Percentiles rank a stretch among this genome's conserved stretches.
These are phyloP conservation scores for Scedosporium apiospermum DNA, from an alignment of 2,329 filamentous ascomycete species.

Conservation along the genomic window DNA sequence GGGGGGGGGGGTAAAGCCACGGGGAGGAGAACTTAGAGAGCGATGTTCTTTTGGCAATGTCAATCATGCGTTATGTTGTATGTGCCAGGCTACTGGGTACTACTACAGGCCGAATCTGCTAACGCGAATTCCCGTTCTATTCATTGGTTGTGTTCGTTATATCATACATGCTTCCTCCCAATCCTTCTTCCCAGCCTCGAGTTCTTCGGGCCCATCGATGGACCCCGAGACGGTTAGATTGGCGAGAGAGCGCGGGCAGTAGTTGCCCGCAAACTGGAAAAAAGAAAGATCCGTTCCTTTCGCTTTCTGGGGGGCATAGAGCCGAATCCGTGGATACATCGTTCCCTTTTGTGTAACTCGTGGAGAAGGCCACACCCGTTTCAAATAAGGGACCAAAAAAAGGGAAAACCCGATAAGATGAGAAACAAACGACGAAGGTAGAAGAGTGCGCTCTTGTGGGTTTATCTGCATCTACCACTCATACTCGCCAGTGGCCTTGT, in stretches of 20 bases:
- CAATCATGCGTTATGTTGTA: too few relatives aligned
- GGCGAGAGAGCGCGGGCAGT: background rate
- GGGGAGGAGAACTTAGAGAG: too few relatives aligned
- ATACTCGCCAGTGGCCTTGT: slow-evolving; percentile 94
- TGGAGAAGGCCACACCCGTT: background rate
- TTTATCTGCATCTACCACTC: slow-evolving; percentile 62
- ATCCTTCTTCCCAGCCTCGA: background rate
- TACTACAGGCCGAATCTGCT: too few relatives aligned
- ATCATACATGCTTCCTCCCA: background rate
- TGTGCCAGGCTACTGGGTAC: too few relatives aligned
- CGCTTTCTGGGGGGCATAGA: background rate
- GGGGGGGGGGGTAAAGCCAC: too few relatives aligned
- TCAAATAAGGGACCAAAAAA: background rate
- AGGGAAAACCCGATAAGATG: background rate
- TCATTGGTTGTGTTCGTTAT: background rate
- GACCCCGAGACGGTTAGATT: background rate
- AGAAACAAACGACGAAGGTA: too few relatives aligned
- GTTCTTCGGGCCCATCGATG: background rate
- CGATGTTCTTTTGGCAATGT: too few relatives aligned
- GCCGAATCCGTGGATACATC: background rate
- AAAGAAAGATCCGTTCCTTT: background rate
- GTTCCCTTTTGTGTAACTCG: background rate
- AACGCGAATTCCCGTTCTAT: background rate
- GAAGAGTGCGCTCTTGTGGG: background rate
- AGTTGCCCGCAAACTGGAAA: background rate